phyloP scores from a whole-genome alignment of 2,329 filamentous ascomycete genomes.

The Fusarium chuoi region DNA sequence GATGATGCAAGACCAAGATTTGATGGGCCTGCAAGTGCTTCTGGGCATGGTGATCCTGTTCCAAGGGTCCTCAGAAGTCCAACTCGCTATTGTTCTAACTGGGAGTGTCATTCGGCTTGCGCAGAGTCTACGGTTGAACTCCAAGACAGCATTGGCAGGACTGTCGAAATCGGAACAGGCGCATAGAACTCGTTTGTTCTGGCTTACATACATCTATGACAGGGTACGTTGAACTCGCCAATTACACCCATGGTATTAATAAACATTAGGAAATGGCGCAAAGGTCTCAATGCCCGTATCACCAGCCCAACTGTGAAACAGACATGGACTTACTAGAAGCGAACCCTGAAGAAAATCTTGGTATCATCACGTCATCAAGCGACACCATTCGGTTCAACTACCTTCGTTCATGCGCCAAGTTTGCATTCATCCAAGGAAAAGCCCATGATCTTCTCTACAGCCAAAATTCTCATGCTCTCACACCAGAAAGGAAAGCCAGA shows the following conservation, averaged over 20 bases:
- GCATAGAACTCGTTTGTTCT: constrained; percentile 50
- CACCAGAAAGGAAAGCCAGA: not conserved
- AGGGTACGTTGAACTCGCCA: constrained; percentile 16
- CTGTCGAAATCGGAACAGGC: constrained; percentile 3
- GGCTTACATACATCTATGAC: constrained; percentile 51
- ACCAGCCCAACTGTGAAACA: constrained; percentile 51
- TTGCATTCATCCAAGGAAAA: constrained; percentile 38
- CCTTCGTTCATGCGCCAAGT: constrained; percentile 16
- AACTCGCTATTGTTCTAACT: constrained; percentile 47
- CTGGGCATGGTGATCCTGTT: constrained; percentile 49
- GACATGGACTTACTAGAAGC: constrained; percentile 45
- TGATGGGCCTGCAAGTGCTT: constrained; percentile 49
- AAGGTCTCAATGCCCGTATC: constrained; percentile 46
- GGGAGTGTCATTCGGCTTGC: constrained; percentile 48
- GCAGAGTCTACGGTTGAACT: constrained; percentile 48
- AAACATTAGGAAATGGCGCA: constrained; percentile 48
- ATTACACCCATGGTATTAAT: not conserved
- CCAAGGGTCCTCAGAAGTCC: constrained; percentile 46
- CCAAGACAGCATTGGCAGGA: constrained; percentile 18
- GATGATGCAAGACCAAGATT: constrained; percentile 45
- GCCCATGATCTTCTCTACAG: constrained; percentile 30
- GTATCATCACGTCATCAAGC: constrained; percentile 15
- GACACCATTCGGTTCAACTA: constrained; percentile 23
- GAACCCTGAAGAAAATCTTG: constrained; percentile 10
- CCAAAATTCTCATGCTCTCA: not conserved